These are phyloP conservation scores for Tricholoma flavovirens DNA, from an alignment of 768 basidiomycete species.

Conservation along the genomic window DNA sequence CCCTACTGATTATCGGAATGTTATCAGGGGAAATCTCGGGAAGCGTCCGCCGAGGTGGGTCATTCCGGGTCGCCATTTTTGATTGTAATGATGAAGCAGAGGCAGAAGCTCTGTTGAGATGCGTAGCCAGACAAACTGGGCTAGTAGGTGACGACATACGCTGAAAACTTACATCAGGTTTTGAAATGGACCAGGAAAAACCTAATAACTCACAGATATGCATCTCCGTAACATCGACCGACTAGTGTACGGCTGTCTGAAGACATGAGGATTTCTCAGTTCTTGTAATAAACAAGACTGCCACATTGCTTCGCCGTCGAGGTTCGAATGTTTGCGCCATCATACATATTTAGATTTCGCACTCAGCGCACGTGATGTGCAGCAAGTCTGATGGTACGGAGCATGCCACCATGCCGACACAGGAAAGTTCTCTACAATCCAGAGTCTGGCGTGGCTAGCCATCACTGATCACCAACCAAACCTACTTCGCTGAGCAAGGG, in stretches of 20 bases:
- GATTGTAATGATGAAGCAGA: conserved; percentile 18
- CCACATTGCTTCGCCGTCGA: too few species aligned
- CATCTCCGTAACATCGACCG: not conserved
- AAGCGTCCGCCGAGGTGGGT: conserved; percentile 13
- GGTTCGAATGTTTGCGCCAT: too few species aligned
- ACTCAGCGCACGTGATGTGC: too few species aligned
- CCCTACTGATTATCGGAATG: conserved; percentile 49
- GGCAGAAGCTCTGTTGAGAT: conserved; percentile 13
- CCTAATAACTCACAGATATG: conserved; percentile 1
- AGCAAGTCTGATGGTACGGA: too few species aligned
- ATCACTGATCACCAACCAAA: too few species aligned
- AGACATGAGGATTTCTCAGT: not conserved
- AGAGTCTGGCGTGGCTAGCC: too few species aligned
- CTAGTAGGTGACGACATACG: conserved; percentile 1
- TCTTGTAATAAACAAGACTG: not conserved
- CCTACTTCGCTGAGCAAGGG: too few species aligned
- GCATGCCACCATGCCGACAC: too few species aligned
- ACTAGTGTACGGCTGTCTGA: not conserved
- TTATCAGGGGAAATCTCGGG: conserved; percentile 31
- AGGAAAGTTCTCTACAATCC: too few species aligned
- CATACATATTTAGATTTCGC: too few species aligned
- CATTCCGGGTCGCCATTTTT: conserved; percentile 8
- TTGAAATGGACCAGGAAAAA: not conserved
- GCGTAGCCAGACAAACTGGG: conserved; percentile 6
- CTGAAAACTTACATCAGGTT: not conserved